Evolutionary conservation across 257 asterid species (phyloP), one percentile per base, ranked within the genome.

Genomic region (Solanum clarkiae): DNA sequence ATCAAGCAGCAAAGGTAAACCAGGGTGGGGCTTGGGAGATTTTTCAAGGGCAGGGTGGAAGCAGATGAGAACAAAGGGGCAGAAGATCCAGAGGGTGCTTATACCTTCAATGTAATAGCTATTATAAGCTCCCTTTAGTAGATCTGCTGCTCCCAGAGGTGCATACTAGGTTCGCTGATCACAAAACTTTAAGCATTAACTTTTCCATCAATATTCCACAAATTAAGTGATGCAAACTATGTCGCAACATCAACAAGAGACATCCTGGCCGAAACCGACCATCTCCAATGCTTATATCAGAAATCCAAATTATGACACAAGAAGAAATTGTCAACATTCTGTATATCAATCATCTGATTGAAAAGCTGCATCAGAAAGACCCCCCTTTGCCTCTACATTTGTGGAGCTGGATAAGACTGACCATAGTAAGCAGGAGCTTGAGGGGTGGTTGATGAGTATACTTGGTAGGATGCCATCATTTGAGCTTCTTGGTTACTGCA

Each of bases 331-430:
- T 66, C 75, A 47, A 62, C 79, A 60, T 22, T 63, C 36, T 62
- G 85, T 82, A 62, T 66, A 62, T 82, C 60, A 63, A 82, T 44
- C 84, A 42, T 82, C 59, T 44, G 75, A 82, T 63, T 82, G 7
- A 82, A 62, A 66, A 47, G 62, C 65, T 63, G 85, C 24, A 66
- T 29, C 59, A 82, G 51, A 22, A 12, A 60, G 45, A 63, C 16
- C 44, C 79, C 42, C 49, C 22, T 66, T 40, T 45, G 47, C 65
- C 60, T 53, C 82, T 90, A 91, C 69, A 88, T 84, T 29, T 88
- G 93, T 16, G 91, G 92, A 44, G 91, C 93, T 60, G 88, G 89
- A 77, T 90, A 91, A 13, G 93, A 59, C 45, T 88, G 93, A 74
- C 88, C 87, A 36, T 92, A 91, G 87, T 91, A 91, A 22, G 88